Conservation (phyloP, 257 asterid species). For the Gentiana macrophylla region DNA sequence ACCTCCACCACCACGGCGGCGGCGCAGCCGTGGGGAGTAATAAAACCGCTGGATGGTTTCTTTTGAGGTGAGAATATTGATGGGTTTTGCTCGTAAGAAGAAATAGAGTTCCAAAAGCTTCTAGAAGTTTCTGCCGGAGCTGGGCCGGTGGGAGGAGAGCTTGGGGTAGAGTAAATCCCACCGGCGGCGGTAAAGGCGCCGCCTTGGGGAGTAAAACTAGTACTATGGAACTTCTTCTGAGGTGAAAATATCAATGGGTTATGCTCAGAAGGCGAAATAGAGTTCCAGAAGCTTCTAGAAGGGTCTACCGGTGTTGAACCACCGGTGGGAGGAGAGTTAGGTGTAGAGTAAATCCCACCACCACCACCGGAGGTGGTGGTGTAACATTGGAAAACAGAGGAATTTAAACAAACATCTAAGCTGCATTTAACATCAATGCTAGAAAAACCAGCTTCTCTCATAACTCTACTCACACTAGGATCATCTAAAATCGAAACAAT, state of each 20-base stretch:
- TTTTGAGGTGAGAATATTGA: slow-evolving; percentile 30
- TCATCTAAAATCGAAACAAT: slow-evolving; percentile 70
- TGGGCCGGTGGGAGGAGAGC: slow-evolving; percentile 38
- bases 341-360: slow-evolving; percentile 66
- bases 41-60: slow-evolving; percentile 2
- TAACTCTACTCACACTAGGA: slow-evolving; percentile 78
- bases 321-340: slow-evolving; percentile 54
- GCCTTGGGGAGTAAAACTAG: slow-evolving; percentile 5
- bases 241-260: slow-evolving; percentile 32
- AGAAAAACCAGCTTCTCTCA: slow-evolving; percentile 86
- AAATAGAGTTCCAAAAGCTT: slow-evolving; percentile 22
- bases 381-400: slow-evolving; percentile 46
- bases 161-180: slow-evolving; percentile 64
- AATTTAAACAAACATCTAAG: slow-evolving; percentile 30
- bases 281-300: slow-evolving; percentile 23
- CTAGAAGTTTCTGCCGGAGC: slow-evolving; percentile 8
- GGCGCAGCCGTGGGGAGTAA: slow-evolving; percentile 19
- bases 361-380: slow-evolving; percentile 6
- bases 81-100: slow-evolving; percentile 22
- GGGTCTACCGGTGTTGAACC: slow-evolving; percentile 3
- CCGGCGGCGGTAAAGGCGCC: slow-evolving; percentile 14
- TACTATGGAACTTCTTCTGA: slow-evolving; percentile 15
- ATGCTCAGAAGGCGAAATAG: slow-evolving; percentile 16
- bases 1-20: slow-evolving; percentile 27
- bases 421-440: slow-evolving; percentile 46